Base-by-base conservation (phyloP, 352 stramenopile genomes). In the Paralagenidium karlingii region DNA sequence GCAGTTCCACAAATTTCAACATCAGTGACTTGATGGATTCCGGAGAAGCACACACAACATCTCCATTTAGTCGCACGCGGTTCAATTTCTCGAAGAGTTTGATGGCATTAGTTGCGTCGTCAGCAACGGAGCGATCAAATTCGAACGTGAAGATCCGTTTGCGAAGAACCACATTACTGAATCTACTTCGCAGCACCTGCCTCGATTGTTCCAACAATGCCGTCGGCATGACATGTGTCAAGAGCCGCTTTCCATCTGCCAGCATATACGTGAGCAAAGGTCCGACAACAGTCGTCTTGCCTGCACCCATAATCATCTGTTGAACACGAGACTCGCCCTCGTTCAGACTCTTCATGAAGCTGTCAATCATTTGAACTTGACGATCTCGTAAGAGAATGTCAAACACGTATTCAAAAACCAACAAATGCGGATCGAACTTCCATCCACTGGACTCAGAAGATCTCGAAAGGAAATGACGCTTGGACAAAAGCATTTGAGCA, bases 221-320 rank as follows among this genome's bases (percentile, higher is more conserved):
- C 41, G 96, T 96, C 13, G 96, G 96, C 60, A 99, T 97, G 18
- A 99, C 96, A 50, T 98, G 81, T n/a, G 73, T 94, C 15, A 98
- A 85, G 20, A 99, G 69, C 34, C 93, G 88, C 42, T 96, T 81
- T 25, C 89, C 94, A 55, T 98, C 89, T 3, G 92, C 68, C 16
- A 99, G 82, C 41, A 99, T 97, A 43, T 98, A 94, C 5, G 95
- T 97, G 49, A 99, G 68, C 24, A 99, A 60, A 27, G 96, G 96
- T 5, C 94, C 95, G 9, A 99, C 95, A 2, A 99, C 96, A 3
- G 96, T 99, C 1, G 96, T 99, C 62, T 99, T 99, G 18, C 96
- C 96, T 3, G 94, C 95, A 18, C 96, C 96, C 96, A 99, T 99
- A 63, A 99, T 99, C 96, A 99, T 99, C 79, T 99, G 84, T 38